A percentile compares a stretch with the other conserved stretches of the same genome.
These are phyloP conservation scores for Talaromyces sp. DNA, from an alignment of 2,329 filamentous ascomycete species.

Conservation along the genomic window DNA sequence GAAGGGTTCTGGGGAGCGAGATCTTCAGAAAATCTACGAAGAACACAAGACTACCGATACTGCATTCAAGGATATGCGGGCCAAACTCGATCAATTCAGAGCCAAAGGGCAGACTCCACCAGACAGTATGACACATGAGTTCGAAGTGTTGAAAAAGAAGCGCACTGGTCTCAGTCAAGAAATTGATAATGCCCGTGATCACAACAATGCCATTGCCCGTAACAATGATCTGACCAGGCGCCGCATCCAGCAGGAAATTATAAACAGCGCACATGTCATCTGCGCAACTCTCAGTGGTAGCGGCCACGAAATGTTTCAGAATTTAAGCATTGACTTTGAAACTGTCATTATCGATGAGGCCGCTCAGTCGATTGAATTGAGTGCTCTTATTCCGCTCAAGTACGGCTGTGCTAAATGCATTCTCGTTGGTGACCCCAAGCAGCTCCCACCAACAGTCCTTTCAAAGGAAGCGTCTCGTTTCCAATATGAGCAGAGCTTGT, in stretches of 20 bases:
- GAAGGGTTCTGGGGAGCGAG: slow-evolving; percentile 42
- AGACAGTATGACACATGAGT: slow-evolving; percentile 61
- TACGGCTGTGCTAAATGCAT: slow-evolving; percentile 97
- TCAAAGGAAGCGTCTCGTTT: slow-evolving; percentile 88
- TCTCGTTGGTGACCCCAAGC: slow-evolving; percentile 94
- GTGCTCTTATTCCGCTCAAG: slow-evolving; percentile 91
- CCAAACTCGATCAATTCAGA: slow-evolving; percentile 63
- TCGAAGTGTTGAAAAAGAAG: slow-evolving; percentile 70
- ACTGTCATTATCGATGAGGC: slow-evolving; percentile 98
- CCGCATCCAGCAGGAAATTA: slow-evolving; percentile 80
- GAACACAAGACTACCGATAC: slow-evolving; percentile 57
- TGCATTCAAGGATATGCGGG: slow-evolving; percentile 64
- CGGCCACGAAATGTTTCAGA: slow-evolving; percentile 96
- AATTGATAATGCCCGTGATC: slow-evolving; percentile 83
- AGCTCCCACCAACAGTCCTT: slow-evolving; percentile 89
- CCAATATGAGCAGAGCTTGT: slow-evolving; percentile 95
- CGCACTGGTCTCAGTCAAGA: slow-evolving; percentile 71
- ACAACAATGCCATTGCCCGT: slow-evolving; percentile 71
- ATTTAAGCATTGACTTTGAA: slow-evolving; percentile 91
- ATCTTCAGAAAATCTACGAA: slow-evolving; percentile 63
- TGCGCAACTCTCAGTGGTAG: slow-evolving; percentile 93
- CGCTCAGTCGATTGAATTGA: slow-evolving; percentile 95
- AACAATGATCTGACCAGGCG: slow-evolving; percentile 81
- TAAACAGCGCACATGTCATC: slow-evolving; percentile 85
- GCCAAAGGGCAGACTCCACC: slow-evolving; percentile 42